These are phyloP conservation scores for Populus trichocarpa DNA, from an alignment of 441 rosid genomes.

Conservation along the genomic window DNA sequence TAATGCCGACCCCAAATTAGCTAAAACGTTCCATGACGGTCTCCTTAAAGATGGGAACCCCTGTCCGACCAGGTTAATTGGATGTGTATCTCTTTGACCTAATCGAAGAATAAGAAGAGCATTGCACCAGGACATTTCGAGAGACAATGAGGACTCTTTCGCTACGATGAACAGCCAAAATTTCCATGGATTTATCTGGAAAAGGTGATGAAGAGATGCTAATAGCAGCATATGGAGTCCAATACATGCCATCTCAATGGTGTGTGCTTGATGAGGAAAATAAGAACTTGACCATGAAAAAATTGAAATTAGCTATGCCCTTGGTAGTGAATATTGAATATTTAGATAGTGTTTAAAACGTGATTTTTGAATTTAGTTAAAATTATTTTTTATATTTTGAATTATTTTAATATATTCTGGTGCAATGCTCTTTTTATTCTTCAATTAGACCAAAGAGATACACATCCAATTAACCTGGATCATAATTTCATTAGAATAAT, in stretches of 20 bases:
- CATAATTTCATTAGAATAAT: too few species aligned
- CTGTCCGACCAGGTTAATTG: slow-evolving; percentile 40
- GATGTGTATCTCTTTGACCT: slow-evolving; percentile 32
- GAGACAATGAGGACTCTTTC: slow-evolving; percentile 80
- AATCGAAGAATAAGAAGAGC: slow-evolving; percentile 66
- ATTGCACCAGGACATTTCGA: slow-evolving; percentile 59
- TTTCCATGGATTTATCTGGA: slow-evolving; percentile 68
- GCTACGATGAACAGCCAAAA: slow-evolving; percentile 71
- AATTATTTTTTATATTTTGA: too few species aligned
- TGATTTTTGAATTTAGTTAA: too few species aligned
- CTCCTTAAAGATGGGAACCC: slow-evolving; percentile 66
- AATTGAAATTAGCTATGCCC: slow-evolving; percentile 34
- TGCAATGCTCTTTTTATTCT: too few species aligned
- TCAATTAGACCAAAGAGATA: too few species aligned
- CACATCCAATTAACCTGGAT: too few species aligned
- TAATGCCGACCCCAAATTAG: slow-evolving; percentile 29
- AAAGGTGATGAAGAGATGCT: slow-evolving; percentile 44
- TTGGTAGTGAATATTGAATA: slow-evolving; percentile 18
- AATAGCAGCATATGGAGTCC: slow-evolving; percentile 56
- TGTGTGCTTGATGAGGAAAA: slow-evolving; percentile 37
- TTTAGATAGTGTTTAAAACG: too few species aligned
- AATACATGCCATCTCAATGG: slow-evolving; percentile 63
- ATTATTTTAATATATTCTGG: too few species aligned
- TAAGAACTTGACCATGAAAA: slow-evolving; percentile 3
- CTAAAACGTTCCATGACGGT: slow-evolving; percentile 66